phyloP scores from a whole-genome alignment of 768 basidiomycete species.

The Russula compacta region DNA sequence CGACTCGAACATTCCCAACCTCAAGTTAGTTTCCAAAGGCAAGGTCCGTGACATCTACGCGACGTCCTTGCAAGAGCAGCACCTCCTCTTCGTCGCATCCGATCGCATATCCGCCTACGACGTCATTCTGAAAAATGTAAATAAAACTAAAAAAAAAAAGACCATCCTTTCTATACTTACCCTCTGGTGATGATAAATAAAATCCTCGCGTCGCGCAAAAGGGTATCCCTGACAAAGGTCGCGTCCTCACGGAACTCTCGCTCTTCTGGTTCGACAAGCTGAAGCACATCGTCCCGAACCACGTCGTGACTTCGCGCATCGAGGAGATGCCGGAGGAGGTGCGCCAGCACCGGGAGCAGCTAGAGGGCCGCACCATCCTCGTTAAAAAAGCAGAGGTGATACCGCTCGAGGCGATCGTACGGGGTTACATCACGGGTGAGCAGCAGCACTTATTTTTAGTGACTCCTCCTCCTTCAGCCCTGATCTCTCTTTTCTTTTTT shows the following conservation, averaged over 20 bases:
- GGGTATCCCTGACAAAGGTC: constrained; percentile 94
- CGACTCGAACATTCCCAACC: constrained; percentile 46
- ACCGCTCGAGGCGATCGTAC: constrained; percentile 89
- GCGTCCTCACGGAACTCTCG: constrained; percentile 81
- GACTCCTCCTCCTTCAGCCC: neutral
- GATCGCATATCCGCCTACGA: constrained; percentile 98
- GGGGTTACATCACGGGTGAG: constrained; percentile 93
- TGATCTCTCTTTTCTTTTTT: neutral
- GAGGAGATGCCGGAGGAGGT: constrained; percentile 79
- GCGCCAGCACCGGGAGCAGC: constrained; percentile 59
- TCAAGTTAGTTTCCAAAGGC: constrained; percentile 73
- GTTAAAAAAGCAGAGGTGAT: constrained; percentile 84
- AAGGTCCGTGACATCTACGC: constrained; percentile 96
- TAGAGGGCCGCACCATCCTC: constrained; percentile 84
- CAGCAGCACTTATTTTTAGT: neutral
- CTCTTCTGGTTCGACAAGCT: constrained; percentile 94
- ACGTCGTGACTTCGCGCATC: constrained; percentile 71
- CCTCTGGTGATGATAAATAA: neutral
- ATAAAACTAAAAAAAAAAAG: too few relatives aligned
- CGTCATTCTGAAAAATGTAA: constrained; percentile 85
- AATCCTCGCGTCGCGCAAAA: constrained; percentile 26
- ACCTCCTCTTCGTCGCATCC: constrained; percentile 86
- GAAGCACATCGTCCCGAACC: constrained; percentile 72
- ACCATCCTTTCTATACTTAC: too few relatives aligned
- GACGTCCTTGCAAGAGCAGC: constrained; percentile 55